phyloP scores from a whole-genome alignment of 1,284 basidiomycete genomes.

The Ustilago loliicola region DNA sequence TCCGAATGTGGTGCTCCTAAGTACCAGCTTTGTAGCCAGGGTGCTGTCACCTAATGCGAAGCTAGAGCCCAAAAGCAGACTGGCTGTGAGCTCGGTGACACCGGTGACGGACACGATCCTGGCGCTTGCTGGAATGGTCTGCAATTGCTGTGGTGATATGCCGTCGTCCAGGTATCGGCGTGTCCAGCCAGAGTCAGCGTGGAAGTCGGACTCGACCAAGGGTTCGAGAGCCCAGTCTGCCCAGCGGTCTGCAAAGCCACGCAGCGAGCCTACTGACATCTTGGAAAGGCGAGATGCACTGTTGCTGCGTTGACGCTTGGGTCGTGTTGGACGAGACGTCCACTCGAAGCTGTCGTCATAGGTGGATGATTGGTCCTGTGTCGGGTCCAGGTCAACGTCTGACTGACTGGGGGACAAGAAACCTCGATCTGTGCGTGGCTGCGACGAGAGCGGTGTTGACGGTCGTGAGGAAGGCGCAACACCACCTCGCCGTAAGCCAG shows the following conservation, averaged over 20 bases:
- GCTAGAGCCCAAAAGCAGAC: constrained; percentile 48
- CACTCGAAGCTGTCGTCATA: constrained; percentile 35
- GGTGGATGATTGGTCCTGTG: neutral
- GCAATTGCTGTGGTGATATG: constrained; percentile 15
- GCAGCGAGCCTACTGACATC: constrained; percentile 34
- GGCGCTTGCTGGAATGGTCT: constrained; percentile 35
- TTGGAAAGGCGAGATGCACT: constrained; percentile 37
- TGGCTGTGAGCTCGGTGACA: constrained; percentile 44
- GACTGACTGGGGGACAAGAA: constrained; percentile 31
- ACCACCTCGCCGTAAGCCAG: constrained; percentile 8
- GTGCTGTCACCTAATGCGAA: constrained; percentile 45
- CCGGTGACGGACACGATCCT: constrained; percentile 45
- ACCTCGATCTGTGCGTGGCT: constrained; percentile 1
- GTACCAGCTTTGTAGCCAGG: constrained; percentile 38
- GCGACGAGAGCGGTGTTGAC: constrained; percentile 9
- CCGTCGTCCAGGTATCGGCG: constrained; percentile 23
- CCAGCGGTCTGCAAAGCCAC: constrained; percentile 61
- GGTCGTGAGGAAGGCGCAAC: constrained; percentile 10
- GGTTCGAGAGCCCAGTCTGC: constrained; percentile 64
- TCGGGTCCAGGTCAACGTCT: constrained; percentile 14
- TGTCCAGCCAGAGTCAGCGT: constrained; percentile 58
- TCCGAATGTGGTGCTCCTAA: constrained; percentile 46
- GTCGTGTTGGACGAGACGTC: constrained; percentile 18
- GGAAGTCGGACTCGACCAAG: constrained; percentile 48
- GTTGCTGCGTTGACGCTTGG: constrained; percentile 34